Conservation (phyloP, 2,329 filamentous ascomycete species). For the Rhynchosporium graminicola region DNA sequence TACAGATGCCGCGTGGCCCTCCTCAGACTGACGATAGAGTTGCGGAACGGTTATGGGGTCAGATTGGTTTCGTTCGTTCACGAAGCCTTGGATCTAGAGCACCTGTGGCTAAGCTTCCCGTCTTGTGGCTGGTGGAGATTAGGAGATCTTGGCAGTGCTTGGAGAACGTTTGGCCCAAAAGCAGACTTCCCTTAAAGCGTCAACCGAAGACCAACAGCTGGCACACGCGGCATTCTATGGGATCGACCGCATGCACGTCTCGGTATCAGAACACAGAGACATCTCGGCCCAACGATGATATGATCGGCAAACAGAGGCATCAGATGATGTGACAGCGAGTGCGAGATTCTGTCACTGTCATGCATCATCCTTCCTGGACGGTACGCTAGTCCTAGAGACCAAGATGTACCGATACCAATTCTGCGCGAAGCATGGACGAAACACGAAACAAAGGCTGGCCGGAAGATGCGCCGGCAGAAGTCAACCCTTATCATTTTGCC, state of each 20-base stretch:
- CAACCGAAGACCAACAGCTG: neutral
- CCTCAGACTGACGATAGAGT: neutral
- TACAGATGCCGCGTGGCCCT: constrained; percentile 8
- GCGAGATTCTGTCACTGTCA: neutral
- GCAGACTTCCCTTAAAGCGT: neutral
- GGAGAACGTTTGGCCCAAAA: neutral
- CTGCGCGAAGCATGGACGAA: neutral
- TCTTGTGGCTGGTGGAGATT: neutral
- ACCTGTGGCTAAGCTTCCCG: constrained; percentile 18
- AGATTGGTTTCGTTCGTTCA: neutral
- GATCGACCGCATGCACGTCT: neutral
- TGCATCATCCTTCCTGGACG: neutral
- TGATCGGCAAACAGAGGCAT: neutral
- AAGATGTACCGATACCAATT: neutral
- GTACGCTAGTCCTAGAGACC: neutral
- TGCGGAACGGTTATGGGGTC: neutral
- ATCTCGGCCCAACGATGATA: neutral
- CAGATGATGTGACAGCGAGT: neutral
- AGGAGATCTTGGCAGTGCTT: neutral
- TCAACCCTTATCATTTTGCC: neutral
- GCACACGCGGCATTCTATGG: neutral
- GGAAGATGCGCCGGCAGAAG: neutral
- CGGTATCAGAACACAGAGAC: neutral
- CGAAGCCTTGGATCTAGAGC: neutral
- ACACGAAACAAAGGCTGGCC: neutral